These are phyloP conservation scores for Saitozyma sp. DNA, from an alignment of 768 basidiomycete genomes.

Conservation along the genomic window DNA sequence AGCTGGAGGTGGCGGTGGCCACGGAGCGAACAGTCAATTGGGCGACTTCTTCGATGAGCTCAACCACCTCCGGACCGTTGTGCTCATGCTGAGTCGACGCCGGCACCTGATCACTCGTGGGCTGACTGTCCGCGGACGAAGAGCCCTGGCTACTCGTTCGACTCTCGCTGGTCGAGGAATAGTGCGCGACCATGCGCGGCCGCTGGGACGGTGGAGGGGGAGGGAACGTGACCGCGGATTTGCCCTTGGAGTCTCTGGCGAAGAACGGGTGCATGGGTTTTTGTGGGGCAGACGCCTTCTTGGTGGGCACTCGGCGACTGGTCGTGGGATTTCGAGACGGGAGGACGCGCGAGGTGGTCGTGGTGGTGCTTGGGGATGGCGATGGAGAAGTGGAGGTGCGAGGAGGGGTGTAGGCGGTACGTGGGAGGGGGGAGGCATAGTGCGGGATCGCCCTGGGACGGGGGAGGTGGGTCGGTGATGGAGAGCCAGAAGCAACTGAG, in stretches of 20 bases:
- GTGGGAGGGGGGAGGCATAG: constrained; percentile 19
- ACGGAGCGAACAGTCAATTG: constrained; percentile 3
- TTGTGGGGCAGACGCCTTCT: background rate
- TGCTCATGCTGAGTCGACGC: background rate
- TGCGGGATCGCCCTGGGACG: constrained; percentile 27
- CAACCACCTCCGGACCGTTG: constrained; percentile 9
- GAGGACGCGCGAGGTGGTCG: background rate
- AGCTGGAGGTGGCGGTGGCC: background rate
- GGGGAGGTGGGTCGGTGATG: constrained; percentile 1
- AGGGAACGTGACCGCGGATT: constrained; percentile 5
- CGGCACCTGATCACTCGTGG: background rate
- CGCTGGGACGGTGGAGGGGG: constrained; percentile 20
- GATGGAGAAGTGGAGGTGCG: constrained; percentile 2
- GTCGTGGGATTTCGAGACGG: background rate
- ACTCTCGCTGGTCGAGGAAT: constrained; percentile 20
- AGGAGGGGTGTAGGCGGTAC: constrained; percentile 33
- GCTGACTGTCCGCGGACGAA: constrained; percentile 7
- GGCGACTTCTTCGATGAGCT: constrained; percentile 2
- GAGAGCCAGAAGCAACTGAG: background rate
- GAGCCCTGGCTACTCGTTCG: constrained; percentile 1
- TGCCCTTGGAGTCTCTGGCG: constrained; percentile 5
- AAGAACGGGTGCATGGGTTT: constrained; percentile 47
- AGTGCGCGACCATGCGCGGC: constrained; percentile 35
- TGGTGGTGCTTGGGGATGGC: background rate
- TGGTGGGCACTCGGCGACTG: too few relatives aligned